These are phyloP conservation scores for Trypanosoma rangeli DNA, from an alignment of 208 protist species.

Conservation along the genomic window DNA sequence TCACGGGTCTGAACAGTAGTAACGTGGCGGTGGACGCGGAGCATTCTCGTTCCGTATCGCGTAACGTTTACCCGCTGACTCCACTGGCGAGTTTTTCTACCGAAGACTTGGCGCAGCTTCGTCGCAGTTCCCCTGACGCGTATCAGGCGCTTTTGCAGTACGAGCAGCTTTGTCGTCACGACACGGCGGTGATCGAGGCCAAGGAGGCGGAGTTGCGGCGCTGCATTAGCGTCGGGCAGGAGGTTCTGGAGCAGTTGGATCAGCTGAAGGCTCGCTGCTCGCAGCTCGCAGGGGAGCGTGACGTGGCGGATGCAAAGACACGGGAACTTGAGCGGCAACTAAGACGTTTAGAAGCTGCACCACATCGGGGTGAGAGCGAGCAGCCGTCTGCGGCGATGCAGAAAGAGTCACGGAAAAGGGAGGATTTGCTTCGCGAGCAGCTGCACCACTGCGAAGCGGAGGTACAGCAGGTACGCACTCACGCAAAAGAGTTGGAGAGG, in stretches of 20 bases:
- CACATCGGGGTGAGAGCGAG: neutral
- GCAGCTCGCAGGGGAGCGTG: constrained; percentile 52
- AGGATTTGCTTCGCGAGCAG: constrained; percentile 24
- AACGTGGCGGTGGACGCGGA: neutral
- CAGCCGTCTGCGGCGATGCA: neutral
- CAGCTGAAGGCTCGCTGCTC: constrained; percentile 51
- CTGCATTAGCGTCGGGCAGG: constrained; percentile 77
- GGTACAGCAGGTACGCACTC: neutral
- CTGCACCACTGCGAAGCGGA: constrained; percentile 2
- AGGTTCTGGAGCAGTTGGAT: constrained; percentile 70
- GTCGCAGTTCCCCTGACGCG: constrained; percentile 17
- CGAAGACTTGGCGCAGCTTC: constrained; percentile 22
- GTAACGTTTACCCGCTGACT: constrained; percentile 9
- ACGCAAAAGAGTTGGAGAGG: neutral
- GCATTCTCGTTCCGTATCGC: neutral
- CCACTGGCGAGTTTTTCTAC: constrained; percentile 30
- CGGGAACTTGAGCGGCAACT: constrained; percentile 2
- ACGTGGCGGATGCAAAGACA: constrained; percentile 18
- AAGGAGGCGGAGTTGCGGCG: constrained; percentile 74
- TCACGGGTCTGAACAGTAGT: constrained; percentile 21
- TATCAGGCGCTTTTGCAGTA: constrained; percentile 50
- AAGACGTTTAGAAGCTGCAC: neutral
- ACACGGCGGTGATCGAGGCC: constrained; percentile 36
- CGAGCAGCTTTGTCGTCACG: constrained; percentile 30
- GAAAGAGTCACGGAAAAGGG: constrained; percentile 20